Evolutionary conservation across 768 basidiomycete genomes (phyloP), one percentile per base, ranked within the genome.

Genomic region (Agaricus subrufescens): DNA sequence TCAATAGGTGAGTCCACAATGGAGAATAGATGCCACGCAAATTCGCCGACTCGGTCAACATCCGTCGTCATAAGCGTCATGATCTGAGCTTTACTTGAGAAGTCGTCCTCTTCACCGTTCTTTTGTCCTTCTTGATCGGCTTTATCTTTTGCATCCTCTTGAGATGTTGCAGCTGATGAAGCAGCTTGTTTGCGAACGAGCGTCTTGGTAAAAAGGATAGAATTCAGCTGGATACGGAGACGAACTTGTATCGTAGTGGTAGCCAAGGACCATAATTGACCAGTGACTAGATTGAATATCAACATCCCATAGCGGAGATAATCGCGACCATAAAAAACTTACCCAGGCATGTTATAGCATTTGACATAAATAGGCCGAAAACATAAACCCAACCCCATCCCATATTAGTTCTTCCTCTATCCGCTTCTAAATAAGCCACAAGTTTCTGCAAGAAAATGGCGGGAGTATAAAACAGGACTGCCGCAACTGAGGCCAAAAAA

Each of bases 11-110:
- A 80, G 70, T 92, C 89, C 86, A 92, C 76, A 39, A 92, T 78
- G 1, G 86, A 74, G 65, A 89, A 91, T 50, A 87, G 61, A 66
- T 92, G 87, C 84, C 84, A 89, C 1, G 84, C 72, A 64, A 95
- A 91, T 50, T 95, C 91, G 67, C 87, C 84, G 59, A 95, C 86
- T 53, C 94, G 81, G 67, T 95, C 92, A 29, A 94, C 91, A 61
- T 97, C 94, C 4, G 92, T 94, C 5, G 94, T 95, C 90, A 96
- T 94, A 29, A 96, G 80, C 2, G 91, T 95, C 93, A 96, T 94
- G 63, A 97, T 85, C 71, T 96, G 83, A 5, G 83, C 81, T 65
- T 86, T 85, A 65, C 79, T 83, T 8, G 82, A 83, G 60, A 85
- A 83, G 47, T 84, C 82, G 25, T 81, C 78, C 55, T 84, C 82